These are phyloP conservation scores for Schizochytrium sp. DNA, from an alignment of 108 stramenopile genomes.

Conservation along the genomic window DNA sequence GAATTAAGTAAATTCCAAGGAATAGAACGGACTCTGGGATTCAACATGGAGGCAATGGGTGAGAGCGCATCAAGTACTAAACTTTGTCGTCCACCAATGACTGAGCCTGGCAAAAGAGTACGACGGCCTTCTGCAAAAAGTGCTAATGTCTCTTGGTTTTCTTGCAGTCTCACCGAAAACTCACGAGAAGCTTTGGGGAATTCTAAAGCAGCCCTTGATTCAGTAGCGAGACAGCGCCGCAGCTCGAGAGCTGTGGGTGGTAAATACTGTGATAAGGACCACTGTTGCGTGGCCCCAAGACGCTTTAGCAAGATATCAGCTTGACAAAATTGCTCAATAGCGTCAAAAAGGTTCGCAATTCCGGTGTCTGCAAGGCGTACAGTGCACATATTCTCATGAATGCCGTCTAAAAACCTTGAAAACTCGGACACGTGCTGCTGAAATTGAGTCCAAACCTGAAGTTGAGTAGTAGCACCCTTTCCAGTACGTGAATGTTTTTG, in stretches of 20 bases:
- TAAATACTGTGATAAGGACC: not conserved
- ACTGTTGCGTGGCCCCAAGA: not conserved
- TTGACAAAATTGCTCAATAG: not conserved
- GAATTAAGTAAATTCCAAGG: conserved; percentile 23
- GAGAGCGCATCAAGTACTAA: conserved; percentile 58
- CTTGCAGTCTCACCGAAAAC: not conserved
- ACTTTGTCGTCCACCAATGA: conserved; percentile 33
- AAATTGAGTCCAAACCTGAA: conserved; percentile 11
- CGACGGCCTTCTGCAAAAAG: not conserved
- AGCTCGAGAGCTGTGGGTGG: not conserved
- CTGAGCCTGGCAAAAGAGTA: not conserved
- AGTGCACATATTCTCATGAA: conserved; percentile 55
- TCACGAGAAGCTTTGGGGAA: not conserved
- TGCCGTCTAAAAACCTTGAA: conserved; percentile 26
- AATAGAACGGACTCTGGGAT: conserved; percentile 44
- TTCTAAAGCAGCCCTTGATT: not conserved
- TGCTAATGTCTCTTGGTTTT: conserved; percentile 20
- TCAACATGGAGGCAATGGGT: conserved; percentile 5
- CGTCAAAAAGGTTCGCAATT: not conserved
- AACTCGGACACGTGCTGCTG: conserved; percentile 47
- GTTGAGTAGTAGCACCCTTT: not conserved
- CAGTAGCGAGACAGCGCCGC: not conserved
- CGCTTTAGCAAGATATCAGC: conserved; percentile 4
- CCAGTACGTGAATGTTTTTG: not conserved
- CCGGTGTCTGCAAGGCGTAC: not conserved